These are phyloP conservation scores for Trichopus zeylanicus DNA, from an alignment of 116 monocot species.

Conservation along the genomic window DNA sequence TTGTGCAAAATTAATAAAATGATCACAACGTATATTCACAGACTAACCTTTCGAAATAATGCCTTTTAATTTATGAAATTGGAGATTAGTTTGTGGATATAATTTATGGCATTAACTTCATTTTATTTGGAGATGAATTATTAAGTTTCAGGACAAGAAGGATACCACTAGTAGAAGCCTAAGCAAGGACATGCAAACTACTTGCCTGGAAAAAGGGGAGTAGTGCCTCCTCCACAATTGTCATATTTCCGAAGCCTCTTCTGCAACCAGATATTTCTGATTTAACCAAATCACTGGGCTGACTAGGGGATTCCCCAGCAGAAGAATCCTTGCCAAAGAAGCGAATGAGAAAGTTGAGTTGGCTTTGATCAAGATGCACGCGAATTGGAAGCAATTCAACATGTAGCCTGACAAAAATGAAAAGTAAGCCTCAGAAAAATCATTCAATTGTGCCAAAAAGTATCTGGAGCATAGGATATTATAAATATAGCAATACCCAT, in stretches of 20 bases:
- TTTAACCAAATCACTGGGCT: constrained; percentile 25
- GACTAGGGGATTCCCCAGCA: constrained; percentile 14
- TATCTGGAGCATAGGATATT: background rate
- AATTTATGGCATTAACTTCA: too few species aligned
- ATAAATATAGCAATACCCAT: background rate
- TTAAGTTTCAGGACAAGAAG: too few species aligned
- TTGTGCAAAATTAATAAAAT: too few species aligned
- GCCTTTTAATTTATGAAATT: too few species aligned
- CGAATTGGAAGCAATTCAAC: constrained; percentile 69
- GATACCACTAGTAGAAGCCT: background rate
- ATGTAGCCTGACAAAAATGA: constrained; percentile 42
- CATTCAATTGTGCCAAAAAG: constrained; percentile 5
- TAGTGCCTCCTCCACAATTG: constrained; percentile 70
- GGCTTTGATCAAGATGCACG: constrained; percentile 91
- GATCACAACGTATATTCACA: too few species aligned
- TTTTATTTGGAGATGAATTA: too few species aligned
- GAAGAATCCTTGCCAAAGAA: constrained; percentile 60
- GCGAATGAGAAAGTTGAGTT: constrained; percentile 69
- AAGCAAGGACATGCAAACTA: background rate
- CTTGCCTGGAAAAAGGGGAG: constrained; percentile 98
- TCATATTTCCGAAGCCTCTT: constrained; percentile 18
- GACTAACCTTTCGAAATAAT: too few species aligned
- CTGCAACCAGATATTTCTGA: constrained; percentile 20
- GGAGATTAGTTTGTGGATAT: too few species aligned
- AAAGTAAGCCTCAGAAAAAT: background rate